Base-by-base conservation (phyloP, 805 yeast species). In the Yamadazyma olivae region DNA sequence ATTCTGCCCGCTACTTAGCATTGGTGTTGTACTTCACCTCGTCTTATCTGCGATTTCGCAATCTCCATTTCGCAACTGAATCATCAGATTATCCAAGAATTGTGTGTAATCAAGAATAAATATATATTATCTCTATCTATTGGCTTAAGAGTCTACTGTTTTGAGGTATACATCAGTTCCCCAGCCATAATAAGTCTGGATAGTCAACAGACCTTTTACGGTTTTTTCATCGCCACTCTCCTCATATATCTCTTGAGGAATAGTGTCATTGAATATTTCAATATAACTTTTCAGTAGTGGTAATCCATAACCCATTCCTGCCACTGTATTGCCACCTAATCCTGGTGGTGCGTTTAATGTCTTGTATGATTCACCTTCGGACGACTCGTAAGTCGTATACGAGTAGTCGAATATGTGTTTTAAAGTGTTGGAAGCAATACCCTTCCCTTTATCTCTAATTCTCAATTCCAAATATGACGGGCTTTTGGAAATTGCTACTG, bases 301-400 rank as follows among this genome's bases (percentile, higher is more conserved):
- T 37, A 91, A 60, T 0, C 99, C 99, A 54, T 88, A 91, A 0
- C 98, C 98, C 85, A 93, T 84, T 0, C 99, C 99, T 0, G 97
- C 96, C 23, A 91, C 78, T 6, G 74, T 66, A 49, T 74, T 74
- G 1, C 85, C 83, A 1, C 82, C 82, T 17, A 73, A 70, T 2
- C 89, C 90, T 0, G 89, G 90, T 22, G 83, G 80, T 19, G 75
- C 75, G 49, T 83, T 83, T 38, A 80, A 59, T 0, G 85, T 79
- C 49, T 74, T 74, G 49, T 73, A 74, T 26, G 76, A 68, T 10
- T 75, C 83, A 4, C 78, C 79, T 39, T 77, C 83, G 15, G 70
- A 67, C 0, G 68, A 53, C 32, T 79, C 80, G 41, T 80, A 89
- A 0, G 96, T 87, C 1, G 95, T 74, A 59, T 83, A 91, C 4